phyloP scores from a whole-genome alignment of 495 filamentous ascomycete species.

The Neurospora sp. region DNA sequence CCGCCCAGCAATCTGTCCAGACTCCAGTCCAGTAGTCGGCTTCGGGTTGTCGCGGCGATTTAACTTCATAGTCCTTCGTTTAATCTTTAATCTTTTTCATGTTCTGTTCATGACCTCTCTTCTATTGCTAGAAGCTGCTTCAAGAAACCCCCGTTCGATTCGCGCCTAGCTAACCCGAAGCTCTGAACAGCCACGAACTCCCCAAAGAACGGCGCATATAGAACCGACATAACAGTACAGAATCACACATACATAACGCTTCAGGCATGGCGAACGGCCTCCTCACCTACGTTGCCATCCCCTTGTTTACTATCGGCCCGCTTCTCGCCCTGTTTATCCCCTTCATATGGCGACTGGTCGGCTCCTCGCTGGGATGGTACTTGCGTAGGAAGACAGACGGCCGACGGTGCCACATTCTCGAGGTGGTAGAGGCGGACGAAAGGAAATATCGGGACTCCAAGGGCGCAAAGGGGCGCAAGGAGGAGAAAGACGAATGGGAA shows the following conservation, averaged over 20 bases:
- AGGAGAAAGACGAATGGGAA: constrained; percentile 22
- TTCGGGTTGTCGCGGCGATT: background rate
- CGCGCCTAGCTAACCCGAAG: background rate
- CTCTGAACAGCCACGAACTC: background rate
- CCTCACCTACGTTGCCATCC: constrained; percentile 11
- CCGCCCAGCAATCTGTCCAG: background rate
- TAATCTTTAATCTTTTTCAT: background rate
- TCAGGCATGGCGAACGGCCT: background rate
- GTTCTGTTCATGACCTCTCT: background rate
- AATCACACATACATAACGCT: background rate
- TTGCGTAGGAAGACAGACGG: constrained; percentile 56
- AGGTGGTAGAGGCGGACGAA: constrained; percentile 50
- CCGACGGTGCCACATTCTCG: constrained; percentile 49
- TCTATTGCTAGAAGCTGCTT: background rate
- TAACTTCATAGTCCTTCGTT: background rate
- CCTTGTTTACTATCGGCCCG: constrained; percentile 13
- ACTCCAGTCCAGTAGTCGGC: background rate
- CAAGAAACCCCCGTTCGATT: background rate
- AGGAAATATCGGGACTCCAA: constrained; percentile 33
- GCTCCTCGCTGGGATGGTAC: constrained; percentile 49
- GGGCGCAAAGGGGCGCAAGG: constrained; percentile 19
- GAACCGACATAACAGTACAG: background rate
- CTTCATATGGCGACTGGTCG: constrained; percentile 28
- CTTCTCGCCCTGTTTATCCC: constrained; percentile 24
- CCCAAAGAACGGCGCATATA: background rate